Evolutionary conservation across 768 basidiomycete species (phyloP), one percentile per base, ranked within the genome.

Genomic region (Russula foetens): DNA sequence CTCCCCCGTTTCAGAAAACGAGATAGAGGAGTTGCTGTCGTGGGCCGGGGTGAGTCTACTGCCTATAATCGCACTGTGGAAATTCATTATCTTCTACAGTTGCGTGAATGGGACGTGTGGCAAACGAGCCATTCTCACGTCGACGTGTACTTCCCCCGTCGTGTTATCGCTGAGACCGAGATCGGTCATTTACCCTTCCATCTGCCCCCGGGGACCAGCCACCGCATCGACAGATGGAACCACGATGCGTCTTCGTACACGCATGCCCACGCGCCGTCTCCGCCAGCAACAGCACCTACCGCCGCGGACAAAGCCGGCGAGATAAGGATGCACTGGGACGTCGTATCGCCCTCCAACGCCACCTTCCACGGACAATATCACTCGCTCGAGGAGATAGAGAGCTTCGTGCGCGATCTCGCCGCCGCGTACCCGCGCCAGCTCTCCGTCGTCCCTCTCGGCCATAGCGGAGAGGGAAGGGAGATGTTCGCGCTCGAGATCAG

Each of bases 381-480:
- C 65, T 76, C 82, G 0, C 71, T 84, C 38, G 70, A 72, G 23
- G 83, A 83, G 58, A 76, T 86, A 7, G 71, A 82, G 26, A 59
- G 63, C 0, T 85, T 88, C 69, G 69, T 86, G 15, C 55, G 71
- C 39, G 73, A 79, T n/a, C 65, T 89, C 28, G 76, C 74, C 2
- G 69, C 62, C 4, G 63, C 75, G 15, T 74, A 79, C 61, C 83
- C 85, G 0, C 73, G 80, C n/a, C 69, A 72, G 8, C 77, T 81
- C 12, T 62, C 67, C 14, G 58, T 86, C n/a, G 67, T 76, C 15
- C 71, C 70, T 15, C 66, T 90, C 4, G 88, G 88, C 0, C 78
- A 81, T 57, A 81, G 76, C 48, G 79, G 75, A 4, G 77, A 85
- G 69, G 84, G 82, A 2, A 72, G 84, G 57, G 83, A 83, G 65